Base-by-base conservation (phyloP, 2,329 filamentous ascomycete species). In the Colletotrichum abscissum region DNA sequence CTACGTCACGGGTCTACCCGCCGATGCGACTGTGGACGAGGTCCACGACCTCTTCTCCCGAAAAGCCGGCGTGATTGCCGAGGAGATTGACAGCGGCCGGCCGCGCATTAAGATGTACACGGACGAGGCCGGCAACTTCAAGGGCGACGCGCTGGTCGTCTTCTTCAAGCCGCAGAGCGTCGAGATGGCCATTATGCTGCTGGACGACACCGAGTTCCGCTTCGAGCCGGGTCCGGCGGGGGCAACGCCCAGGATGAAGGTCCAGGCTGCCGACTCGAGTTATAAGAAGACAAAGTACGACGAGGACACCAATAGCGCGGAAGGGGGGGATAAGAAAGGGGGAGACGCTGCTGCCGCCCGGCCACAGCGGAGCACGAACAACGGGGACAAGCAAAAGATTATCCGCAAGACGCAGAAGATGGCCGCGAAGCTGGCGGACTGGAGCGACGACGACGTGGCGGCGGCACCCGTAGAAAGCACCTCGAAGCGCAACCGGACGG, bases 141-240 rank as follows among this genome's bases (percentile, higher is more conserved):
- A 98, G 81, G 97, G 97, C 74, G 95, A 98, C 80, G 95, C 94
- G 2, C 88, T 99, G 38, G 87, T 99, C 67, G 94, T 98, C 46
- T 99, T 97, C 84, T 98, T 98, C 88, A 94, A 97, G 78, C 93
- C 95, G 0, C 95, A 97, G 80, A 97, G 94, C n/a, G 96, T 99
- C 72, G 87, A 93, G 55, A 92, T 95, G 85, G 94, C 94, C 57
- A 93, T 96, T 76, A 91, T 92, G 85, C 88, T 97, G 78, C 88
- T 95, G 14, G 94, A 97, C 81, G 94, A 95, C 78, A 93, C 92
- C 5, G 91, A 95, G 77, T 97, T 98, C 78, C 89, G 96, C 71
- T 87, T 93, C 73, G 85, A 0, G 74, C 86, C 85, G 81, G 82
- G 92, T 78, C 76, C 87, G 80, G n/a, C 79, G 81, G 5, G 84